Base-by-base conservation (phyloP, 2,329 filamentous ascomycete species). In the Xylariaceae sp. region DNA sequence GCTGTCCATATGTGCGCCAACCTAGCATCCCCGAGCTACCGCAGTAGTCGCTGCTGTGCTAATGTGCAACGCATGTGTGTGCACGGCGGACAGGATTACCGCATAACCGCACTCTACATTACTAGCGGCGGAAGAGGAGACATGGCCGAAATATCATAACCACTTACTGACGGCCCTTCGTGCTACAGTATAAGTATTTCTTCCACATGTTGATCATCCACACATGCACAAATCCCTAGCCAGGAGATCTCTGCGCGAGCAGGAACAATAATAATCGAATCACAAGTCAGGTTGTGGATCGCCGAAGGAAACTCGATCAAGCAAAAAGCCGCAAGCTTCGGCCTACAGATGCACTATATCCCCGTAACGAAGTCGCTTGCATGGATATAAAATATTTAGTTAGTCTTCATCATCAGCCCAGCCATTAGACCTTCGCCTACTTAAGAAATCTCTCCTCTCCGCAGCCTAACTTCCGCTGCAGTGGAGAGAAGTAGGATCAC, bases 91-190 rank as follows among this genome's bases (percentile, higher is more conserved):
- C 61, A 63, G 62, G 60, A 66, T 64, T 63, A 54, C 58, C 55
- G 58, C 65, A 67, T 68, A 68, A 64, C 66, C 66, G 66, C 66
- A 67, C 66, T 65, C 59, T 58, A 68, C 66, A 67, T 68, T 61
- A 65, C 58, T 67, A 67, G 65, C 65, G 59, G 59, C 59, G 62
- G 64, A 62, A 65, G 58, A 55, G 55, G 35, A 52, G 53, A 53
- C 54, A 57, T 57, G 54, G 54, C 35, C 39, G 35, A 50, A 26
- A 29, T 18, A 39, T 26, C 33, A 42, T 35, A 37, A 18, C 24
- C 29, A 44, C 39, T 46, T 36, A 40, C 39, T 15, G 20, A 24
- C 35, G 8, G 20, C 23, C 46, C 45, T 29, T 20, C 29, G 37
- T 53, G 35, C n/a, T n/a, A n/a, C n/a, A n/a, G n/a, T n/a, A n/a